Conservation (phyloP, 805 yeast species). For the Yarrowia bubula region DNA sequence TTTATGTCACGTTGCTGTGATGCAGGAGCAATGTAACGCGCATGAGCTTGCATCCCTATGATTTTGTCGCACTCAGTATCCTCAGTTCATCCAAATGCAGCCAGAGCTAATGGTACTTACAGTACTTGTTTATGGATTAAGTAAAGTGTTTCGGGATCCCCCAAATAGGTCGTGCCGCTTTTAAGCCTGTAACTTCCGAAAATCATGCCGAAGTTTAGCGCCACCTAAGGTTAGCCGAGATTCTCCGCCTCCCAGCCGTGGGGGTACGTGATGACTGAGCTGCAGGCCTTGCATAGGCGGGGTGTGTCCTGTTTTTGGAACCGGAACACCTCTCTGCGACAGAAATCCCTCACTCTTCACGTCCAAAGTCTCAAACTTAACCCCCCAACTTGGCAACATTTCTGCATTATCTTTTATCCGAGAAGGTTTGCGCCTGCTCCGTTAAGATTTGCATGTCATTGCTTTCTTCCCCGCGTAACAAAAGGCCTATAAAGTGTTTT, state of each 20-base stretch:
- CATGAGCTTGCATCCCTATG: background rate
- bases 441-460: background rate
- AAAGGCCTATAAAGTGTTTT: background rate
- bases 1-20: background rate
- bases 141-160: background rate
- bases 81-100: background rate
- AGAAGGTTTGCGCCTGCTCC: conserved; percentile 7
- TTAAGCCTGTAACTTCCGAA: background rate
- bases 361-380: no score
- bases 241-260: background rate
- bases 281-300: no score
- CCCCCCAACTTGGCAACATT: conserved; percentile 7
- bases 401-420: conserved; percentile 13
- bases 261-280: background rate
- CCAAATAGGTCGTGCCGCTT: background rate
- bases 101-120: background rate
- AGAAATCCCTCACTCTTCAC: no score
- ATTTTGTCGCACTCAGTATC: background rate
- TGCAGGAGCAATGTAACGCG: conserved; percentile 15
- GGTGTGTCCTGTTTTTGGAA: no score
- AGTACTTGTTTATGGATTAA: background rate
- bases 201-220: background rate
- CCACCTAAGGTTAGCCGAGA: background rate
- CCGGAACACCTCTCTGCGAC: no score
- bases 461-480: conserved; percentile 21